phyloP scores from a whole-genome alignment of 305 asterid genomes.

The Fraxinus xanthoxyloides region DNA sequence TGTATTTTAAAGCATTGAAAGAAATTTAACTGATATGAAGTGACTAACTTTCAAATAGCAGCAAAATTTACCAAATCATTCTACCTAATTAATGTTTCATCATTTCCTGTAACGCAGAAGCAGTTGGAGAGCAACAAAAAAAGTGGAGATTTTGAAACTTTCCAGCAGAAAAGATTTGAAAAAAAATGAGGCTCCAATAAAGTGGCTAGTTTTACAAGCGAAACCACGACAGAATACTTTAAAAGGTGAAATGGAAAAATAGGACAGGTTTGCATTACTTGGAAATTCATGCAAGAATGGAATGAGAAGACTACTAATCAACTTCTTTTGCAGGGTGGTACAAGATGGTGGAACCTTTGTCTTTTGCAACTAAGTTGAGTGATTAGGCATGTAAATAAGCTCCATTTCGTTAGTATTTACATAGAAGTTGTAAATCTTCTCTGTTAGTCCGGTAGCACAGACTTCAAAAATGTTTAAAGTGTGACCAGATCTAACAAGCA shows the following conservation, averaged over 20 bases:
- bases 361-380: background rate
- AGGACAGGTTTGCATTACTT: background rate
- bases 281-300: background rate
- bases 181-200: background rate
- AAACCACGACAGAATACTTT: background rate
- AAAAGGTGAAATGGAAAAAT: background rate
- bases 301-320: background rate
- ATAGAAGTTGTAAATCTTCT: background rate
- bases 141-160: background rate
- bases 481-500: background rate
- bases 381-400: background rate
- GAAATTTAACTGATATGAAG: background rate
- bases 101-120: background rate
- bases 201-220: background rate
- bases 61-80: background rate
- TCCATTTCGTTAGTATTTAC: background rate
- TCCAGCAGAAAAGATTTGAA: background rate
- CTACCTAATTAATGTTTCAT: background rate
- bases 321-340: background rate
- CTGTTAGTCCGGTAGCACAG: background rate
- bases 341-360: background rate
- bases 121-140: background rate
- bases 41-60: conserved; percentile 7
- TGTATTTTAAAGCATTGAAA: background rate
- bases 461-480: background rate